Base-by-base conservation (phyloP, 345 rosid genomes). In the Laguncularia racemosa region DNA sequence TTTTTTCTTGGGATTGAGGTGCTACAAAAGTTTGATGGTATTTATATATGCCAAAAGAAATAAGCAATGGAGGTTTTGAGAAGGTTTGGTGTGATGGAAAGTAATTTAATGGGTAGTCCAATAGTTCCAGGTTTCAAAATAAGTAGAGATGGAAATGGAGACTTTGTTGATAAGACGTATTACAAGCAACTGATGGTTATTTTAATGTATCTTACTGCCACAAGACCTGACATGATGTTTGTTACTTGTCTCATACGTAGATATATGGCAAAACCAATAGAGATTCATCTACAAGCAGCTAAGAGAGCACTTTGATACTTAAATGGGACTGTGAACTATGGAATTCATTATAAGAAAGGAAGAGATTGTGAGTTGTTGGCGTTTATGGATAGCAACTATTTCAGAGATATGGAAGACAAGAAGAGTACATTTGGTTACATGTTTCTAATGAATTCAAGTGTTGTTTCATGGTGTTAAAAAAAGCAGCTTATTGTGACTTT, bases 401-500 rank as follows among this genome's bases (percentile, higher is more conserved):
- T 8, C 4, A 15, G 57, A 20, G 33, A 20, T 13, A 4, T 53
- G 15, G 12, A 53, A 13, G 33, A 53, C 21, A 12, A 38, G 21
- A 53, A 3, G 26, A 53, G 57, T 16, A 53, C 57, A 2, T 19
- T 1, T 20, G 43, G 43, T 13, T 53, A 20, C 26, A 40, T 19
- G 16, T 53, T 53, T 26, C n/a, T 53, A 20, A 9, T 11, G 17
- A 16, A 38, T 26, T 26, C 13, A 20, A 13, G 14, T 20, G 33
- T 14, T 10, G 17, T 53, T 15, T 9, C 40, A 7, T 53, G 57
- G 57, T 9, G 21, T 15, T 53, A 2, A 53, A 53, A 26, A 3
- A 53, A 53, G 57, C 43, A 53, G 20, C 15, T 40, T 38, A 53
- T 20, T 20, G 57, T 53, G 38, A 53, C 57, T 19, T 20, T 53